phyloP scores from a whole-genome alignment of 305 asterid species.

The Ruellia speciosa region DNA sequence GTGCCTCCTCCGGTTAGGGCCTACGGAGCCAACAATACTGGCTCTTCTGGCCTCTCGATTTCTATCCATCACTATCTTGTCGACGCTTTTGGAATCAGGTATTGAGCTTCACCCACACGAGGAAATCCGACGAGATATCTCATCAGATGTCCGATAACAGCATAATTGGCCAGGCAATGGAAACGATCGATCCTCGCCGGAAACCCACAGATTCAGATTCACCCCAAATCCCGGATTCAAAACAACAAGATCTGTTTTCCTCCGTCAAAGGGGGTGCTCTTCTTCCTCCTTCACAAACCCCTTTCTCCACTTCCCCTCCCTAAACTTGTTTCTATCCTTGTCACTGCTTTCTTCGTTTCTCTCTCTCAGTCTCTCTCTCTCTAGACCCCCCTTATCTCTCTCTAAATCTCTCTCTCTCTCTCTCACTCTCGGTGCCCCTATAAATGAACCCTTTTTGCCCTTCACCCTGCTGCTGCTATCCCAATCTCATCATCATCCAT shows the following conservation, averaged over 20 bases:
- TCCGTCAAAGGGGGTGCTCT: conserved; percentile 18
- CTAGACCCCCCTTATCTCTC: neutral
- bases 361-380: conserved; percentile 18
- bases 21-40: conserved; percentile 71
- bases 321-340: conserved; percentile 4
- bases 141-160: conserved; percentile 22
- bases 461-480: conserved; percentile 30
- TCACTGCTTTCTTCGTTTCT: conserved; percentile 8
- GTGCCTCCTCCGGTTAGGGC: conserved; percentile 74
- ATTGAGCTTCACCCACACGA: conserved; percentile 33
- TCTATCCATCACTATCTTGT: conserved; percentile 61
- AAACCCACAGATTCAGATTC: conserved; percentile 25
- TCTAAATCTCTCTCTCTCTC: neutral
- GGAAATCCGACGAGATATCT: conserved; percentile 31
- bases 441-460: conserved; percentile 22
- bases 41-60: conserved; percentile 91
- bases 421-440: conserved; percentile 15
- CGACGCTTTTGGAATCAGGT: conserved; percentile 19
- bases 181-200: conserved; percentile 25
- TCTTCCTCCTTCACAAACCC: too few relatives aligned
- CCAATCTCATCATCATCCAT: conserved; percentile 30
- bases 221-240: conserved; percentile 23
- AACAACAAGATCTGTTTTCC: conserved; percentile 21
- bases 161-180: conserved; percentile 28
- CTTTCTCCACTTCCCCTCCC: too few relatives aligned